Conservation (phyloP, 2,329 filamentous ascomycete species). For the Aspergillus proliferans region DNA sequence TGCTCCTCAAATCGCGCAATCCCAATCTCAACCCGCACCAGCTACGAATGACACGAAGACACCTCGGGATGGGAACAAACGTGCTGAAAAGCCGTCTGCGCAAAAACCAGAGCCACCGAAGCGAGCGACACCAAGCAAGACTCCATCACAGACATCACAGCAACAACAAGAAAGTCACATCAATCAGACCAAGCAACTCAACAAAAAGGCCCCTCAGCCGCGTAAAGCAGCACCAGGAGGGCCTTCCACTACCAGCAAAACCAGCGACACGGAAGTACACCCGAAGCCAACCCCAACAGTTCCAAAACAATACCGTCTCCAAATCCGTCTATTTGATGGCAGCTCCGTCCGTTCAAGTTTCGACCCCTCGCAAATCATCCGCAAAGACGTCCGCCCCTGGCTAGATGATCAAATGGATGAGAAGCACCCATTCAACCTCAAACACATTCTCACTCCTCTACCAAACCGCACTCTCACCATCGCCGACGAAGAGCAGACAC, state of each 20-base stretch:
- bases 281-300: slow-evolving; percentile 13
- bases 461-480: slow-evolving; percentile 70
- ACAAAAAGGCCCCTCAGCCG: slow-evolving; percentile 61
- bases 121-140: slow-evolving; percentile 37
- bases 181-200: not conserved
- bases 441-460: slow-evolving; percentile 71
- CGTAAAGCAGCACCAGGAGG: slow-evolving; percentile 8
- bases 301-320: slow-evolving; percentile 53
- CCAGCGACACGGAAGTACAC: slow-evolving; percentile 1
- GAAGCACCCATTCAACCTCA: slow-evolving; percentile 69
- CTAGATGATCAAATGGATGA: slow-evolving; percentile 59
- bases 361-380: slow-evolving; percentile 56
- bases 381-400: slow-evolving; percentile 66
- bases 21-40: not conserved
- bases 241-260: slow-evolving; percentile 8
- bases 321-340: slow-evolving; percentile 79
- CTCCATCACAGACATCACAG: slow-evolving; percentile 52
- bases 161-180: slow-evolving; percentile 57
- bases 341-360: slow-evolving; percentile 71
- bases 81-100: slow-evolving; percentile 11
- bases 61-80: slow-evolving; percentile 20
- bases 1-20: not conserved
- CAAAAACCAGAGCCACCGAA: slow-evolving; percentile 39
- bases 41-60: slow-evolving; percentile 9
- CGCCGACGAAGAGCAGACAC: slow-evolving; percentile 62